Conservation (phyloP, 352 stramenopile species). For the Globisporangium ultimum region DNA sequence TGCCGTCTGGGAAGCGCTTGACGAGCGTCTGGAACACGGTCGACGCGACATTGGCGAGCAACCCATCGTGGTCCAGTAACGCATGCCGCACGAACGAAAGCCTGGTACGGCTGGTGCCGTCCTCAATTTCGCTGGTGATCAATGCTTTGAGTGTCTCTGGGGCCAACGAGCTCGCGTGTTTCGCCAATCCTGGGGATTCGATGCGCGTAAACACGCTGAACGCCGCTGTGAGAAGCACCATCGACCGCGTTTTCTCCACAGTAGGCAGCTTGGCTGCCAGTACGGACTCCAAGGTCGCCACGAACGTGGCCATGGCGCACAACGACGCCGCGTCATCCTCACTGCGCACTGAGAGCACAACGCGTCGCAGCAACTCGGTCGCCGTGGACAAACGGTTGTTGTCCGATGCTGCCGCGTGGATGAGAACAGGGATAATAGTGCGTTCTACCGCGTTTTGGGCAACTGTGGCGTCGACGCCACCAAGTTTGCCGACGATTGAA, state of each 20-base stretch:
- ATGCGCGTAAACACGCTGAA: constrained; percentile 19
- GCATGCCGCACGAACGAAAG: constrained; percentile 21
- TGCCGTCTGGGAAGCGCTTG: constrained; percentile 17
- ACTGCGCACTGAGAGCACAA: constrained; percentile 12
- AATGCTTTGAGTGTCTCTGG: constrained; percentile 8
- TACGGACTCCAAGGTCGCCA: constrained; percentile 5
- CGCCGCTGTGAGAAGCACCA: constrained; percentile 5
- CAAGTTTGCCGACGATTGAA: constrained; percentile 19
- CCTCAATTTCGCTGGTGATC: background rate
- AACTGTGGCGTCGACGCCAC: constrained; percentile 21
- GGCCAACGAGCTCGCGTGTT: constrained; percentile 9
- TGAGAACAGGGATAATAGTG: constrained; percentile 30
- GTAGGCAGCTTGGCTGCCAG: constrained; percentile 3
- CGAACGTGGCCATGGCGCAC: background rate
- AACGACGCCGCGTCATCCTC: background rate
- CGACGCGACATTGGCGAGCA: constrained; percentile 5
- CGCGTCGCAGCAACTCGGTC: constrained; percentile 11
- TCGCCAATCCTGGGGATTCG: constrained; percentile 8
- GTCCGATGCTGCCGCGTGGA: constrained; percentile 14
- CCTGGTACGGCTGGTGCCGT: background rate
- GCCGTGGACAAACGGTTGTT: background rate
- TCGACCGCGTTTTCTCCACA: background rate
- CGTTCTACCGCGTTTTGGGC: constrained; percentile 18
- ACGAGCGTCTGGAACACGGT: constrained; percentile 25
- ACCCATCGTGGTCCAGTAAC: constrained; percentile 7